phyloP scores from a whole-genome alignment of 148 eudicot genomes.

The Cornus controversa region DNA sequence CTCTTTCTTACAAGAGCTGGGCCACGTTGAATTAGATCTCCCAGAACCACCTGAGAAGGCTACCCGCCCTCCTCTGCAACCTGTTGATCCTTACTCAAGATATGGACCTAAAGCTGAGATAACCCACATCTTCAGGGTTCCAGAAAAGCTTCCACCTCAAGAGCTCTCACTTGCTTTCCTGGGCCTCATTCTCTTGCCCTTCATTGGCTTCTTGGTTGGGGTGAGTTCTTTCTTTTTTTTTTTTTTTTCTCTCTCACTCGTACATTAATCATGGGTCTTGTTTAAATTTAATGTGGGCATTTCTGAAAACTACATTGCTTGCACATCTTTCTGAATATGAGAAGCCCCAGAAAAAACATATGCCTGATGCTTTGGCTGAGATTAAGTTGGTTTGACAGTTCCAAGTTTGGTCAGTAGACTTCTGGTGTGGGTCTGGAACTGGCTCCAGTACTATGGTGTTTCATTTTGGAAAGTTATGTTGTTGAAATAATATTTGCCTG shows the following conservation, averaged over 20 bases:
- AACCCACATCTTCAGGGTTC: conserved; percentile 76
- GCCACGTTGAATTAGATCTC: conserved; percentile 78
- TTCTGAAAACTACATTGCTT: too few species aligned
- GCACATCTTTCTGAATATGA: too few species aligned
- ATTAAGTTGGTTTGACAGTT: neutral
- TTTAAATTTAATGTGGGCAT: too few species aligned
- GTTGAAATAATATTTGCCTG: neutral
- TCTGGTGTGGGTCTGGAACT: neutral
- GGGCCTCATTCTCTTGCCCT: conserved; percentile 74
- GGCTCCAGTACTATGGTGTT: neutral
- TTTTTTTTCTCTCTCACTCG: neutral
- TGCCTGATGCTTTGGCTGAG: too few species aligned
- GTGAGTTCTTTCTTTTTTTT: conserved; percentile 36
- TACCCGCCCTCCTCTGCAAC: conserved; percentile 73
- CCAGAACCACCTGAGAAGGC: conserved; percentile 93
- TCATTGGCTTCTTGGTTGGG: conserved; percentile 83
- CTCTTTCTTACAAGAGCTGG: conserved; percentile 71
- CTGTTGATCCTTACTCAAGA: conserved; percentile 73
- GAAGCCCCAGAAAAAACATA: too few species aligned
- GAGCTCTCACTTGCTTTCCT: conserved; percentile 73
- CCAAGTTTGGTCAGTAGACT: neutral
- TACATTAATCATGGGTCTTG: too few species aligned
- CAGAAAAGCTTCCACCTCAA: conserved; percentile 81
- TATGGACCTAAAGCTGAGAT: conserved; percentile 91
- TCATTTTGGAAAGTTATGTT: neutral